Conservation (phyloP, 805 yeast genomes). For the Saccharomycopsis sp. region DNA sequence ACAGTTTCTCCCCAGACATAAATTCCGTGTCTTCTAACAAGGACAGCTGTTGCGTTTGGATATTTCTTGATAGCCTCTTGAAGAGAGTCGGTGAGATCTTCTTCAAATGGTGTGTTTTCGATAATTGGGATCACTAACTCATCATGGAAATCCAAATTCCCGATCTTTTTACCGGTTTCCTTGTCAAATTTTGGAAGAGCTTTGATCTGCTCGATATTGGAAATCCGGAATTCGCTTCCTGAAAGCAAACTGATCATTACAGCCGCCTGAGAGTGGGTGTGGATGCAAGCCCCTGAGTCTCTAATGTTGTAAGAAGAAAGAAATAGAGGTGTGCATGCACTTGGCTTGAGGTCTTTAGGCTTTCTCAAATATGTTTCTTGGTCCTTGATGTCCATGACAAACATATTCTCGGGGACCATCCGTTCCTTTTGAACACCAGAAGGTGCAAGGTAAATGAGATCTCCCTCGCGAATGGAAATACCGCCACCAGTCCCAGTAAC, state of each 20-base stretch:
- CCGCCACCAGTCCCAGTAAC: slow-evolving; percentile 98
- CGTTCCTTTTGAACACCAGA: slow-evolving; percentile 95
- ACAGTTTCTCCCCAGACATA: slow-evolving; percentile 94
- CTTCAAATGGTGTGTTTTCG: slow-evolving; percentile 86
- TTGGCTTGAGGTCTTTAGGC: slow-evolving; percentile 74
- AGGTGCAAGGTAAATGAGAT: slow-evolving; percentile 72
- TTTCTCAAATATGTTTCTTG: slow-evolving; percentile 45
- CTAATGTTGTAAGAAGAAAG: slow-evolving; percentile 61
- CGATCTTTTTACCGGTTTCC: slow-evolving; percentile 33
- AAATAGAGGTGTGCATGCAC: slow-evolving; percentile 90
- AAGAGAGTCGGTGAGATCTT: slow-evolving; percentile 64
- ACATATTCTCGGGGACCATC: slow-evolving; percentile 74
- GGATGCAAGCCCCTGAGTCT: slow-evolving; percentile 87
- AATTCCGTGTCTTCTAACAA: slow-evolving; percentile 90
- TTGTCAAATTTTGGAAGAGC: slow-evolving; percentile 68
- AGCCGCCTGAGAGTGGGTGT: slow-evolving; percentile 88
- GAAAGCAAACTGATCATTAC: slow-evolving; percentile 72
- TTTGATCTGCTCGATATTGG: slow-evolving; percentile 85
- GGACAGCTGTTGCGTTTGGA: slow-evolving; percentile 77
- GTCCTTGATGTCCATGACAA: slow-evolving; percentile 35
- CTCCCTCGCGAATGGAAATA: slow-evolving; percentile 60
- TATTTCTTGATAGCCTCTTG: slow-evolving; percentile 58
- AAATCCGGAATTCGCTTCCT: slow-evolving; percentile 64
- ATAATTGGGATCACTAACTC: slow-evolving; percentile 81
- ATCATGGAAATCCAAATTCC: slow-evolving; percentile 66